Percentiles rank a stretch among this genome's conserved stretches.
phyloP scores from a whole-genome alignment of 345 rosid genomes.

The Microthlaspi erraticum region DNA sequence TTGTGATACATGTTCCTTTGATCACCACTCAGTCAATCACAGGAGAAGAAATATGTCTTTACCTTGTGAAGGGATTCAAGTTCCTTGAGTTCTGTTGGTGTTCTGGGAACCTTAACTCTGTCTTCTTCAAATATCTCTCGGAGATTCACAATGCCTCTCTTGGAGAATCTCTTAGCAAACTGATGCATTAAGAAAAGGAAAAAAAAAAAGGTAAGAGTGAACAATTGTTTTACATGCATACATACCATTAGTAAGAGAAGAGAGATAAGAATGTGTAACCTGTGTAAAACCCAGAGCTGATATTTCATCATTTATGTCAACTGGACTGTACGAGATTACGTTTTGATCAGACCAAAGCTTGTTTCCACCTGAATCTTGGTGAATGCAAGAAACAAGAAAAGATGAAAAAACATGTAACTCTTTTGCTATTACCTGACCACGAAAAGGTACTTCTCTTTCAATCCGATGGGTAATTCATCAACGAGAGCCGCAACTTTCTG shows the following conservation, averaged over 20 bases:
- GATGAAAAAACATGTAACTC: not conserved
- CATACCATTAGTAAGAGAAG: constrained; percentile 5
- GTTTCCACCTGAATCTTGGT: constrained; percentile 5
- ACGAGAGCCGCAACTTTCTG: constrained; percentile 80
- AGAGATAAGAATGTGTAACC: constrained; percentile 46
- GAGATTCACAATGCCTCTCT: constrained; percentile 70
- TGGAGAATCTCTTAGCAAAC: constrained; percentile 80
- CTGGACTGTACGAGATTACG: constrained; percentile 67
- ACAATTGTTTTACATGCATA: constrained; percentile 9
- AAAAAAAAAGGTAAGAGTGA: not conserved
- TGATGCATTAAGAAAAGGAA: constrained; percentile 32
- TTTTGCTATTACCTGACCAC: constrained; percentile 66
- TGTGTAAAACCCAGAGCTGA: constrained; percentile 81
- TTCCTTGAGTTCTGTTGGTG: constrained; percentile 67
- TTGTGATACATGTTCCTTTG: not conserved
- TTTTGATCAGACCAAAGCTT: constrained; percentile 32
- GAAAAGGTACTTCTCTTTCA: constrained; percentile 84
- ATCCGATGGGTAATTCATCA: constrained; percentile 75
- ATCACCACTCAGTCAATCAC: not conserved
- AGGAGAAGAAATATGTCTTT: constrained; percentile 21
- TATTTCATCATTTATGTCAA: constrained; percentile 73
- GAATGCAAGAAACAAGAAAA: constrained; percentile 6
- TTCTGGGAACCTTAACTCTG: constrained; percentile 72
- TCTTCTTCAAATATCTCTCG: constrained; percentile 80
- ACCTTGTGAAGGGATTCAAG: constrained; percentile 98